Conservation (phyloP, 225 moss, liverwort and hornwort genomes). For the Pseudoscleropodium purum region DNA sequence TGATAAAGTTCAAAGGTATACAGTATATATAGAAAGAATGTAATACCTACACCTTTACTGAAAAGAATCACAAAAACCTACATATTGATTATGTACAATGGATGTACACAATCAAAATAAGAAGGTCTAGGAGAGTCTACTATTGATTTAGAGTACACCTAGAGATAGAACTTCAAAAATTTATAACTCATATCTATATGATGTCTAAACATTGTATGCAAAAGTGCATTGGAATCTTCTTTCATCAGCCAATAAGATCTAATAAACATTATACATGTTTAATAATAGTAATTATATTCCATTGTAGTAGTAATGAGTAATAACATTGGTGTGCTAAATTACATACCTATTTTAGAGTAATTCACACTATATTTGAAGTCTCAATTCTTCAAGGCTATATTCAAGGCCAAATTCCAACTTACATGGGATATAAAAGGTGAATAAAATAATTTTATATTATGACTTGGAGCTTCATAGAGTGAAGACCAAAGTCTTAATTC, state of each 20-base stretch:
- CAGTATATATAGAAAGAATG: no score
- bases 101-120: no score
- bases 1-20: no score
- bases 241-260: no score
- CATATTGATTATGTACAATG: no score
- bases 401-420: not conserved
- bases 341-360: not conserved
- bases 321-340: fast-evolving
- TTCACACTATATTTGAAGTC: not conserved
- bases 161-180: not conserved
- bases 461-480: not conserved
- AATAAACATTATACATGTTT: not conserved
- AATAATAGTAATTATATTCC: not conserved
- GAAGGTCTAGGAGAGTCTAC: no score
- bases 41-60: no score
- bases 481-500: not conserved
- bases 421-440: no score
- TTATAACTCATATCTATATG: not conserved
- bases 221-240: not conserved
- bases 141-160: no score
- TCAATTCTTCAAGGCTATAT: not conserved
- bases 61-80: no score
- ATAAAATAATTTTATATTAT: not conserved
- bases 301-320: no score
- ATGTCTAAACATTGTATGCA: not conserved